These are phyloP conservation scores for Penicillium daleae DNA, from an alignment of 495 filamentous ascomycete species.

Conservation along the genomic window DNA sequence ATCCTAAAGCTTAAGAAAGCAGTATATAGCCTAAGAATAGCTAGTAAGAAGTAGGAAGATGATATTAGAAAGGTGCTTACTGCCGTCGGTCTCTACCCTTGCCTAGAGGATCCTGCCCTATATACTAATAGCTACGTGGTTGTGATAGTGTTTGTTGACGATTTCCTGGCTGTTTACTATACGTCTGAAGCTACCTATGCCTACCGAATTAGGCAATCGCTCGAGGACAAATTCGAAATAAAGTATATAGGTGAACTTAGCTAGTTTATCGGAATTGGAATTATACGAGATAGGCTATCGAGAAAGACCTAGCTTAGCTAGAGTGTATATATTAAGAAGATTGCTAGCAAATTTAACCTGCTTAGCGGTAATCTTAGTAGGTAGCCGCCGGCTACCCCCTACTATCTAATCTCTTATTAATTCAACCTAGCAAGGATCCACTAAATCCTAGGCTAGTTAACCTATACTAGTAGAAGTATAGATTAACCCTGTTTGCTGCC, in stretches of 20 bases:
- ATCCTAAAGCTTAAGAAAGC: neutral
- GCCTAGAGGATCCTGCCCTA: neutral
- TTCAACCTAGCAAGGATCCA: too few species aligned
- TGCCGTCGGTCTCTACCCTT: too few species aligned
- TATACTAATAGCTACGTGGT: neutral
- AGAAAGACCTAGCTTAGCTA: neutral
- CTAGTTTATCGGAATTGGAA: neutral
- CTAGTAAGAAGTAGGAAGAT: too few species aligned
- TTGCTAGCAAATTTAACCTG: too few species aligned
- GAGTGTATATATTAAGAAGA: neutral
- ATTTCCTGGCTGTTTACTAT: neutral
- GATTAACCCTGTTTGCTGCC: neutral
- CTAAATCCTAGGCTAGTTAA: too few species aligned
- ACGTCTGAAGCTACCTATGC: neutral
- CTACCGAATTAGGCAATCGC: neutral
- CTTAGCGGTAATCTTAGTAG: too few species aligned
- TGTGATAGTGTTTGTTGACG: neutral
- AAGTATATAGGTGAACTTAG: neutral
- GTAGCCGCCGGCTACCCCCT: too few species aligned
- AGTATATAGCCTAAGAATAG: too few species aligned
- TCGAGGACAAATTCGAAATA: neutral
- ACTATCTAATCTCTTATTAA: too few species aligned
- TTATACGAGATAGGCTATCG: neutral
- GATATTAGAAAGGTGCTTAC: too few species aligned
- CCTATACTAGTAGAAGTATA: neutral